Evolutionary conservation across 2,329 filamentous ascomycete species (phyloP).

Genomic region (Westerdykella ornata): DNA sequence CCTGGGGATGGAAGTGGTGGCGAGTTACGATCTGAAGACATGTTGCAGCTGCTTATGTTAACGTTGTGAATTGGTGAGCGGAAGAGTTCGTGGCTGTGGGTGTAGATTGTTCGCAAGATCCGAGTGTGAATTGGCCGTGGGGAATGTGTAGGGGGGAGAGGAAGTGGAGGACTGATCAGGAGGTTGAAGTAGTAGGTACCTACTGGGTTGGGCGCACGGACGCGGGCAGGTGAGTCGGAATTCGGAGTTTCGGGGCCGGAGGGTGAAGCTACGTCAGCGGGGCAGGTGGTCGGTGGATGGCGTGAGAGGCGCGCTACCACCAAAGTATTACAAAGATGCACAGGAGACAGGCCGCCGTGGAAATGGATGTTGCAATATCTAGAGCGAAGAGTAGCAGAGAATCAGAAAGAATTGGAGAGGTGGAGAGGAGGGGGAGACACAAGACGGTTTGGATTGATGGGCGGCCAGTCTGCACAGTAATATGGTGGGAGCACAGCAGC

Average conservation of each 20-base stretch:
- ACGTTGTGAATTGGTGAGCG: slow-evolving; percentile 2
- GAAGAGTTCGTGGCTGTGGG: slow-evolving; percentile 1
- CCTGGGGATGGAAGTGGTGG: slow-evolving; percentile 35
- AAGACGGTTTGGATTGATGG: background rate
- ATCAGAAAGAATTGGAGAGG: background rate
- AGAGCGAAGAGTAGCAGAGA: background rate
- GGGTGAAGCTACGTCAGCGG: slow-evolving; percentile 1
- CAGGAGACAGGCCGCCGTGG: background rate
- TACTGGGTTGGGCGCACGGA: background rate
- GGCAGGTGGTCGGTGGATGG: background rate
- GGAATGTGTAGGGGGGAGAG: background rate
- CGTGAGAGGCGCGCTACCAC: slow-evolving; percentile 4
- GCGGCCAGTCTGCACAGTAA: slow-evolving; percentile 3
- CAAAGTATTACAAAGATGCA: background rate
- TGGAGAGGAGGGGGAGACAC: background rate
- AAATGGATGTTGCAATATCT: background rate
- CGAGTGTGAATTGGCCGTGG: background rate
- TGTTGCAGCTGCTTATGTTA: slow-evolving; percentile 10
- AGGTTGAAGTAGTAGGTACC: background rate
- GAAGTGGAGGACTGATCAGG: background rate
- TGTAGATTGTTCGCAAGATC: background rate
- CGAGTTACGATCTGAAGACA: slow-evolving; percentile 38
- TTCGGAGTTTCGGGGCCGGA: background rate
- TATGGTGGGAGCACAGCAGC: slow-evolving; percentile 7
- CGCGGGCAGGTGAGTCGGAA: background rate